Evolutionary conservation across 352 stramenopile species (phyloP), one percentile per base, ranked within the genome.

Genomic region (Phytophthora pluvialis): DNA sequence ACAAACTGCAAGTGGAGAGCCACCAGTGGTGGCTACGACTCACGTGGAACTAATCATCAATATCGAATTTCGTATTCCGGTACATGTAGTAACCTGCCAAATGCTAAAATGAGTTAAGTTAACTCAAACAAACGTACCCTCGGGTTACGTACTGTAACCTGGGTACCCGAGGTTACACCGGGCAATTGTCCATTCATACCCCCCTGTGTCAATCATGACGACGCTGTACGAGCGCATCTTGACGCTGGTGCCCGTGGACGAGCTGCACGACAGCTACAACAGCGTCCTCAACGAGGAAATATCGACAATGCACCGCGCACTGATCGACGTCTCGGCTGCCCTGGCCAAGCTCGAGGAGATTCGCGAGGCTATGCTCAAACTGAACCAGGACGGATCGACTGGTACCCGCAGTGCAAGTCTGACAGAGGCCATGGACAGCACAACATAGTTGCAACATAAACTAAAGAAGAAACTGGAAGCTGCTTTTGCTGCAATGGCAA

Each of bases 341-440:
- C 59, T 69, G 13, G 39, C 36, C 8, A 64, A 64, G 25, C 28
- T 70, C n/a, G 32, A 64, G 38, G 61, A 65, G 13, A 39, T 70
- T 8, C n/a, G 33, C 15, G 32, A 50, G 13, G 61, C 54, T 7
- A 47, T 70, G 8, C n/a, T 7, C 26, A 58, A 58, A 33, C 16
- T 69, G 28, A 8, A 52, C 9, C n/a, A n/a, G n/a, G 15, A 38
- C 4, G 10, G 4, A 26, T 57, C 51, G 11, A 55, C 16, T 39
- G 29, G 29, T 15, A 31, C 6, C 10, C 49, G 49, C n/a, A 60
- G 42, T 39, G 13, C 29, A 7, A 67, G 40, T 16, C 44, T 67
- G 8, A 21, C 43, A 18, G 11, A 42, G 8, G 16, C 7, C 1
- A 44, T 64, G 5, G n/a, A 64, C 36, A 25, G 6, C 1, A 49